phyloP scores from a whole-genome alignment of 257 asterid species.

The Verbascum thapsus region DNA sequence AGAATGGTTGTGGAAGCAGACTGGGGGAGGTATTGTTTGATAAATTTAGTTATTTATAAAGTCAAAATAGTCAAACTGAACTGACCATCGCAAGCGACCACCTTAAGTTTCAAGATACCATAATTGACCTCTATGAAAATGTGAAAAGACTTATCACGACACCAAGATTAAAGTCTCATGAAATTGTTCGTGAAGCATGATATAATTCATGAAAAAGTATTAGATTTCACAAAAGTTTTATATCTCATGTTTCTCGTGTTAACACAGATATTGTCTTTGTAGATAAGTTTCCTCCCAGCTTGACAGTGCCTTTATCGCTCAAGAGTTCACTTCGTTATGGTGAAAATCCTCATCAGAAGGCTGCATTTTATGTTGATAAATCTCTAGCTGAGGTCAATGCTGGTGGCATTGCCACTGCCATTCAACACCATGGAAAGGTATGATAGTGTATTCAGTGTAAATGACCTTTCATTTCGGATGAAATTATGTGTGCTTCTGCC shows the following conservation, averaged over 20 bases:
- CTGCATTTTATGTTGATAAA: constrained; percentile 88
- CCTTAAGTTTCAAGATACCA: constrained; percentile 6
- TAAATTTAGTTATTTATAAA: constrained; percentile 9
- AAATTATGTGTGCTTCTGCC: background rate
- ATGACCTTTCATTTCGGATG: background rate
- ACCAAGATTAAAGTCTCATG: constrained; percentile 2
- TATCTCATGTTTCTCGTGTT: constrained; percentile 20
- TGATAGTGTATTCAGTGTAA: constrained; percentile 12
- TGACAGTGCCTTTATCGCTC: constrained; percentile 76
- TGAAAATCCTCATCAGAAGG: constrained; percentile 97
- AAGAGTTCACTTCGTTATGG: constrained; percentile 91
- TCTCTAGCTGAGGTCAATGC: constrained; percentile 92
- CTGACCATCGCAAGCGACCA: background rate
- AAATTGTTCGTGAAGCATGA: background rate
- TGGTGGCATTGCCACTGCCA: constrained; percentile 91
- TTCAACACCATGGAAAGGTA: constrained; percentile 98
- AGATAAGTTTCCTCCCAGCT: constrained; percentile 82
- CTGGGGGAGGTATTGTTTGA: constrained; percentile 62
- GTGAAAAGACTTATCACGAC: constrained; percentile 17
- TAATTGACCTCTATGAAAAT: constrained; percentile 1
- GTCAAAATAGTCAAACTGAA: constrained; percentile 8
- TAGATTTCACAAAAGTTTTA: background rate
- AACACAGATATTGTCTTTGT: constrained; percentile 29
- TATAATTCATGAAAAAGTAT: background rate
- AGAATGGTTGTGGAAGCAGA: constrained; percentile 97